Conservation (phyloP, 768 basidiomycete genomes). For the Phylloporus sp. region DNA sequence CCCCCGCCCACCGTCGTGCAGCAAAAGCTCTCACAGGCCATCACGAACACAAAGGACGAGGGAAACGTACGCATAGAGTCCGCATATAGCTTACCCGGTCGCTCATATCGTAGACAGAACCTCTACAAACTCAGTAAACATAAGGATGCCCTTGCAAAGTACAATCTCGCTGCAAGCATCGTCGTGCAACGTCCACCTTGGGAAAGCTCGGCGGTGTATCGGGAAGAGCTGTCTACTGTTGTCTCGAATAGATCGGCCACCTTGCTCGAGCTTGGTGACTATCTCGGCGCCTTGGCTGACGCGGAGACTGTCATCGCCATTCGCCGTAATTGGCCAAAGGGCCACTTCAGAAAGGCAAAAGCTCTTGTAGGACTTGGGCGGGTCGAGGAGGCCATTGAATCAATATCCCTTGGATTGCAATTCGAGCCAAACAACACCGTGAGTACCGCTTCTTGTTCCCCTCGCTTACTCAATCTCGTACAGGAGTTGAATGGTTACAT, state of each 20-base stretch:
- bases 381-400: constrained; percentile 73
- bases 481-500: constrained; percentile 32
- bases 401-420: constrained; percentile 75
- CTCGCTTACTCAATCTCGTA: constrained; percentile 6
- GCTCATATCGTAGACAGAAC: constrained; percentile 40
- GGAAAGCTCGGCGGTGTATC: constrained; percentile 76
- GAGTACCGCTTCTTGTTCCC: constrained; percentile 10
- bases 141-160: constrained; percentile 67
- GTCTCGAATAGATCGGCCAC: constrained; percentile 92
- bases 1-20: constrained; percentile 77
- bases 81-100: background rate
- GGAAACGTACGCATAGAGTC: constrained; percentile 72
- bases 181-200: constrained; percentile 83
- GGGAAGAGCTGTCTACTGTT: constrained; percentile 87
- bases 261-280: constrained; percentile 71
- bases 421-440: constrained; percentile 72
- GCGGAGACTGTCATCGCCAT: constrained; percentile 86
- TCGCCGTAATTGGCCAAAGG: constrained; percentile 89
- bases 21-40: constrained; percentile 66
- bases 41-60: constrained; percentile 83
- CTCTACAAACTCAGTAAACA: constrained; percentile 74
- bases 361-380: constrained; percentile 71
- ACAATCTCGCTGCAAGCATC: constrained; percentile 71
- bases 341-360: constrained; percentile 91
- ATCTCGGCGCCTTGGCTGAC: constrained; percentile 73